These are phyloP conservation scores for Phaeosphaeria sp. DNA, from an alignment of 2,329 filamentous ascomycete species.

Conservation along the genomic window DNA sequence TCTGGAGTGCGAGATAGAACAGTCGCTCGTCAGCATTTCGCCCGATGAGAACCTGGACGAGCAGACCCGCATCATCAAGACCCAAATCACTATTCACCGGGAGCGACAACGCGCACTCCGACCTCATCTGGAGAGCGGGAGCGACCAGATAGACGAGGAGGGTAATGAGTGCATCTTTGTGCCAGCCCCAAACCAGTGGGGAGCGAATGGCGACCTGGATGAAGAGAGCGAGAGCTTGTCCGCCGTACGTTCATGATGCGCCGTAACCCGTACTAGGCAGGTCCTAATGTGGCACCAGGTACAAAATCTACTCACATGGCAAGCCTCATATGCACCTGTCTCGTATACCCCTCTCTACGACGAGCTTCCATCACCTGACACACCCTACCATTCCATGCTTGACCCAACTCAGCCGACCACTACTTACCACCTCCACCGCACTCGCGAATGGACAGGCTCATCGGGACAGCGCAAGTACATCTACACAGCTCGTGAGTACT, in stretches of 20 bases:
- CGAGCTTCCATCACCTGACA: constrained; percentile 41
- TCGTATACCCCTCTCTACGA: constrained; percentile 41
- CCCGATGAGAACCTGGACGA: constrained; percentile 47
- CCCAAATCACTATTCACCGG: constrained; percentile 45
- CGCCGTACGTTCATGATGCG: constrained; percentile 30
- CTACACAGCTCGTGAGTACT: constrained; percentile 45
- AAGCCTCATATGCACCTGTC: constrained; percentile 42
- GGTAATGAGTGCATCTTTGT: constrained; percentile 47
- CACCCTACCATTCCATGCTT: constrained; percentile 43
- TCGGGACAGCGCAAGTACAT: constrained; percentile 44
- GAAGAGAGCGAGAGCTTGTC: constrained; percentile 47
- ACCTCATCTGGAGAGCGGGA: constrained; percentile 46
- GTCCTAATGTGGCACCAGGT: constrained; percentile 25
- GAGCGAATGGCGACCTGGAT: constrained; percentile 45
- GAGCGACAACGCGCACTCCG: constrained; percentile 43
- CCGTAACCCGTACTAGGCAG: background rate
- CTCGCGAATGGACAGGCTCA: constrained; percentile 44
- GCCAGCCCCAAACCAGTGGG: constrained; percentile 47
- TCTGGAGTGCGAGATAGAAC: constrained; percentile 42
- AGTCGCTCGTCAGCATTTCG: constrained; percentile 40
- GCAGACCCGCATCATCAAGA: constrained; percentile 40
- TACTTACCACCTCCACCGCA: constrained; percentile 47
- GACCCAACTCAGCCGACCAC: constrained; percentile 39
- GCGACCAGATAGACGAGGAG: constrained; percentile 42
- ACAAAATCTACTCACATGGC: constrained; percentile 47